These are phyloP conservation scores for Ogataea dorogensis DNA, from an alignment of 805 yeast genomes.

Conservation along the genomic window DNA sequence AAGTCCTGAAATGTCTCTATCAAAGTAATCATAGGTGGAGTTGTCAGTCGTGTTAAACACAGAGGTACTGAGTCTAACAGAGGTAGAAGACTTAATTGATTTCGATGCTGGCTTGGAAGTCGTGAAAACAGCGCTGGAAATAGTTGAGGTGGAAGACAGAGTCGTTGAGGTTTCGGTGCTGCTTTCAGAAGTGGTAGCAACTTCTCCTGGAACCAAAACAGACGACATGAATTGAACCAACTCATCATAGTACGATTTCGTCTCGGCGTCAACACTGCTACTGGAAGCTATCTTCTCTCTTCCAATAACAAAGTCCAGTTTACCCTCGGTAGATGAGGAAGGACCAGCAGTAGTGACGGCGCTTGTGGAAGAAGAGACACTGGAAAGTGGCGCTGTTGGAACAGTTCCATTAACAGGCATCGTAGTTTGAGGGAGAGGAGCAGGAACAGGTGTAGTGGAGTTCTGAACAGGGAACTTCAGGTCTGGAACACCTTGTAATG, in stretches of 20 bases:
- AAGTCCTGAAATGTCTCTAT: conserved; percentile 2
- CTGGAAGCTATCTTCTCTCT: conserved; percentile 5
- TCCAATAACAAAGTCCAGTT: conserved; percentile 13
- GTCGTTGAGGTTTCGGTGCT: too few species aligned
- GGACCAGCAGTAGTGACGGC: conserved; percentile 1
- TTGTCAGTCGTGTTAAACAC: conserved; percentile 7
- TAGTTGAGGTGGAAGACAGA: background rate
- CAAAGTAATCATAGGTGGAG: conserved; percentile 5
- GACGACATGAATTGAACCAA: conserved; percentile 18
- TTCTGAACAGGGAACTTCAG: background rate
- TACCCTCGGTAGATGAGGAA: conserved; percentile 2
- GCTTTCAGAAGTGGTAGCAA: conserved; percentile 3
- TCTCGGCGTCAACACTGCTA: conserved; percentile 1
- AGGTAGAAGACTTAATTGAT: background rate
- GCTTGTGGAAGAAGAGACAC: conserved; percentile 1
- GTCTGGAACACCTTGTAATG: too few species aligned
- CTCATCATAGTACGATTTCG: conserved; percentile 12
- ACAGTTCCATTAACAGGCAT: background rate
- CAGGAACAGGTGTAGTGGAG: background rate
- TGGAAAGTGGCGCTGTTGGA: conserved; percentile 1
- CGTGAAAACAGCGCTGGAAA: too few species aligned
- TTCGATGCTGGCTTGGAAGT: conserved; percentile 4
- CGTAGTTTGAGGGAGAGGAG: background rate
- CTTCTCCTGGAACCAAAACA: conserved; percentile 11
- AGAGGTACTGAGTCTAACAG: conserved; percentile 1